Evolutionary conservation across 495 filamentous ascomycete genomes (phyloP).

Genomic region (Talaromyces liani): DNA sequence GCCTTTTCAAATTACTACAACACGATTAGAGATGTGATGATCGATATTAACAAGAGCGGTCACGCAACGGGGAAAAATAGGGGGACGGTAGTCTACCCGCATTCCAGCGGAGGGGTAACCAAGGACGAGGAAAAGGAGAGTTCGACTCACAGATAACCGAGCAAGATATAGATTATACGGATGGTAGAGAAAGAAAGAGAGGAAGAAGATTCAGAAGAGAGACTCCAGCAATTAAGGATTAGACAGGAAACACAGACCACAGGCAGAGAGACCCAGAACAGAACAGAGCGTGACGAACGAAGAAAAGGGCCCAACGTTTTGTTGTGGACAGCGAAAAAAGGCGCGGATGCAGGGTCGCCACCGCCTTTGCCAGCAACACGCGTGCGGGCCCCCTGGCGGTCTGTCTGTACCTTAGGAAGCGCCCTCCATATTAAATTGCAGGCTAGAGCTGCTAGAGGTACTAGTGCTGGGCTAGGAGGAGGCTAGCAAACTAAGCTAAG

Average conservation of each 20-base stretch:
- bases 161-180: constrained; percentile 1
- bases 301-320: constrained; percentile 3
- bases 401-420: neutral
- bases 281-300: neutral
- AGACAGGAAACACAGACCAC: constrained; percentile 3
- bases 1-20: constrained; percentile 9
- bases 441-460: neutral
- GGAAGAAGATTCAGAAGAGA: neutral
- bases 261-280: neutral
- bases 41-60: neutral
- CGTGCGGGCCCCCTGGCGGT: constrained; percentile 53
- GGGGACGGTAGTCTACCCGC: neutral
- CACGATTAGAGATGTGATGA: constrained; percentile 1
- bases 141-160: neutral
- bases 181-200: neutral
- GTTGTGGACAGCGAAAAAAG: neutral
- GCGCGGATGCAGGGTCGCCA: constrained; percentile 15
- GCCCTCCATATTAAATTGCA: neutral
- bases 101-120: neutral
- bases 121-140: neutral
- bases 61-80: neutral
- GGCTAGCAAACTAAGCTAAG: neutral
- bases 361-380: constrained; percentile 78
- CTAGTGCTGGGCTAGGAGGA: neutral
- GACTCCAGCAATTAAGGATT: neutral